Evolutionary conservation across 1,284 basidiomycete genomes (phyloP).

Genomic region (Blastosporella zonata): DNA sequence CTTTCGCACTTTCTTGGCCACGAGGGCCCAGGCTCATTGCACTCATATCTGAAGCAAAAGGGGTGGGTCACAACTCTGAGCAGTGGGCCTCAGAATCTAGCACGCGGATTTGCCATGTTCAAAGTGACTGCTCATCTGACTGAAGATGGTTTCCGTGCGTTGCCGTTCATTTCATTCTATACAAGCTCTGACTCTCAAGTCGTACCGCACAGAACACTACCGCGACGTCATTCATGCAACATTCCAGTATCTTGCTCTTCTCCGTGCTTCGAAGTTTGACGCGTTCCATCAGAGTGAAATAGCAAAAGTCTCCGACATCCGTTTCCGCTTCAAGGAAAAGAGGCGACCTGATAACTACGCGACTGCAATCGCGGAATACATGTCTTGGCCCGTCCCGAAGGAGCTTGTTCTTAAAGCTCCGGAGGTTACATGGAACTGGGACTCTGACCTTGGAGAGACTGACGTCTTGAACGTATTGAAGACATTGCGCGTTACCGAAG

Average conservation of each 20-base stretch:
- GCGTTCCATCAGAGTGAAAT: slow-evolving; percentile 81
- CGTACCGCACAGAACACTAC: slow-evolving; percentile 69
- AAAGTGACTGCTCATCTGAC: slow-evolving; percentile 85
- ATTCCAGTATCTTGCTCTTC: slow-evolving; percentile 88
- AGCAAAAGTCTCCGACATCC: slow-evolving; percentile 68
- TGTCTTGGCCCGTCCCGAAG: slow-evolving; percentile 80
- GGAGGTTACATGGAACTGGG: slow-evolving; percentile 78
- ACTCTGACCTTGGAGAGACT: slow-evolving; percentile 48
- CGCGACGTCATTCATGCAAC: slow-evolving; percentile 69
- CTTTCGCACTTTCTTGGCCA: slow-evolving; percentile 91
- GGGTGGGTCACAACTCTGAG: slow-evolving; percentile 88
- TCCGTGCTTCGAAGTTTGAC: slow-evolving; percentile 70
- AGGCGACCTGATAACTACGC: slow-evolving; percentile 79
- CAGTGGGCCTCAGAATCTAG: slow-evolving; percentile 73
- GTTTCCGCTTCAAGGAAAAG: slow-evolving; percentile 92
- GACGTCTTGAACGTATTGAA: slow-evolving; percentile 68
- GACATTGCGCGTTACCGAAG: slow-evolving; percentile 56
- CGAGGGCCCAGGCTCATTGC: slow-evolving; percentile 92
- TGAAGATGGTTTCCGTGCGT: slow-evolving; percentile 80
- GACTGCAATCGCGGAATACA: slow-evolving; percentile 71
- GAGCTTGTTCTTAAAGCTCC: slow-evolving; percentile 78
- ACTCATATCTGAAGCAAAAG: slow-evolving; percentile 89
- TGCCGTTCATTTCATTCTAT: not conserved
- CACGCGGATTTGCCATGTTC: slow-evolving; percentile 87
- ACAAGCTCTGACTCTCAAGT: slow-evolving; percentile 1